A percentile compares a stretch with the other conserved stretches of the same genome.
These are phyloP conservation scores for Dactylellina sp. DNA, from an alignment of 2,329 filamentous ascomycete species.

Conservation along the genomic window DNA sequence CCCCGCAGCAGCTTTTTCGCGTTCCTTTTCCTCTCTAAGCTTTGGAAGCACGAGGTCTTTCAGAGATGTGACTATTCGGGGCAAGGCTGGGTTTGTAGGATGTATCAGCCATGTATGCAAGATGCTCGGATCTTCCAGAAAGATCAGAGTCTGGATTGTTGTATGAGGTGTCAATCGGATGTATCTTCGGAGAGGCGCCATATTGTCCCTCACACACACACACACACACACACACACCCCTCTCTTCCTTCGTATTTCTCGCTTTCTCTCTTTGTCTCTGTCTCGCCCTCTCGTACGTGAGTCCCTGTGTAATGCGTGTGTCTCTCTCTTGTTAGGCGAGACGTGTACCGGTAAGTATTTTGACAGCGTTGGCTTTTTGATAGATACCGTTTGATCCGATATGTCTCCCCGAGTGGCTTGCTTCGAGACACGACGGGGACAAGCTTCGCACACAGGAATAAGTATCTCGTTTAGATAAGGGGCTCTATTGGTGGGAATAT, in stretches of 20 bases:
- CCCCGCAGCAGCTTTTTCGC: slow-evolving; percentile 70
- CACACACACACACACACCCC: too few species aligned
- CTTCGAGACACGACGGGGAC: slow-evolving; percentile 30
- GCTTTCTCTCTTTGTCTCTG: background rate
- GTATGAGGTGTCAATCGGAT: slow-evolving; percentile 73
- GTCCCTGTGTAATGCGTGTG: too few species aligned
- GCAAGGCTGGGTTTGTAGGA: slow-evolving; percentile 78
- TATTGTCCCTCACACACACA: slow-evolving; percentile 65
- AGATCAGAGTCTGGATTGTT: slow-evolving; percentile 85
- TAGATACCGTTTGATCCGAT: slow-evolving; percentile 12
- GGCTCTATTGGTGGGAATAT: slow-evolving; percentile 44
- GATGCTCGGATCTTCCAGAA: slow-evolving; percentile 89
- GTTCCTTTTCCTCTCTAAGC: slow-evolving; percentile 84
- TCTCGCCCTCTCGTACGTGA: too few species aligned
- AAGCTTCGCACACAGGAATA: slow-evolving; percentile 54
- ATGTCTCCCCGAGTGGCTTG: slow-evolving; percentile 28
- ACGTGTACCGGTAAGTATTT: slow-evolving; percentile 4
- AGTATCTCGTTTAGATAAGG: slow-evolving; percentile 44
- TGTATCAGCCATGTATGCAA: slow-evolving; percentile 86
- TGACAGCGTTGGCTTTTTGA: slow-evolving; percentile 10
- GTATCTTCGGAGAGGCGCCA: slow-evolving; percentile 91
- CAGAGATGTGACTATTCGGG: slow-evolving; percentile 84
- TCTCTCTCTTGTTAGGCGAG: background rate
- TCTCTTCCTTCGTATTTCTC: too few species aligned
- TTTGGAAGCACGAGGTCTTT: slow-evolving; percentile 90